Conservation (phyloP, 345 rosid species). For the Populus davidiana region DNA sequence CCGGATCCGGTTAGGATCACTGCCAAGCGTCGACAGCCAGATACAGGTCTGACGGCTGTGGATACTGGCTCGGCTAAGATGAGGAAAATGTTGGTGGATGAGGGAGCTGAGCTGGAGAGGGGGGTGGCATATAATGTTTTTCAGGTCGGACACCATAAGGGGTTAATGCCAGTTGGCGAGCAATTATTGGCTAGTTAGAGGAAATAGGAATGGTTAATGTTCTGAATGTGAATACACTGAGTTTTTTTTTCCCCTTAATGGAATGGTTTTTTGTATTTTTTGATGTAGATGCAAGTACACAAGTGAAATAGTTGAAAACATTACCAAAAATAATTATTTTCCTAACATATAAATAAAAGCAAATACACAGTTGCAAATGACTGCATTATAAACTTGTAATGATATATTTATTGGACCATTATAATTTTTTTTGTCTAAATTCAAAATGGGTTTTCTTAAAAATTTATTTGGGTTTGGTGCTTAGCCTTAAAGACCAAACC, state of each 20-base stretch:
- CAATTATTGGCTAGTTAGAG: slow-evolving; percentile 27
- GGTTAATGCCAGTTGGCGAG: slow-evolving; percentile 27
- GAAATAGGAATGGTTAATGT: not conserved
- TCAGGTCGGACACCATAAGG: slow-evolving; percentile 1
- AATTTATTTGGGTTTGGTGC: no score
- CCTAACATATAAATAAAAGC: not conserved
- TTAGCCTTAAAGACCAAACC: no score
- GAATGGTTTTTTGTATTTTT: not conserved
- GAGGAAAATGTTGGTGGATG: slow-evolving; percentile 17
- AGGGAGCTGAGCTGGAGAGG: slow-evolving; percentile 8
- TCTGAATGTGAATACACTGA: not conserved
- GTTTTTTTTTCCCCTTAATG: not conserved
- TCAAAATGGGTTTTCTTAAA: no score
- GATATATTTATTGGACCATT: no score
- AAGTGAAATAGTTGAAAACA: not conserved
- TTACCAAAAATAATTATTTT: not conserved
- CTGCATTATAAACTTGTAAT: no score
- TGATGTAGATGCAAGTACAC: not conserved
- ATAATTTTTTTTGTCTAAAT: no score
- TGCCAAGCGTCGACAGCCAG: slow-evolving; percentile 9
- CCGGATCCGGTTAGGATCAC: slow-evolving; percentile 20
- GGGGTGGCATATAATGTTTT: not conserved
- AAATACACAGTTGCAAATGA: not conserved
- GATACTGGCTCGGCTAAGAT: slow-evolving; percentile 24
- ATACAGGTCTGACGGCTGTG: not conserved